Base-by-base conservation (phyloP, 2,329 filamentous ascomycete genomes). In the Calycina marina region DNA sequence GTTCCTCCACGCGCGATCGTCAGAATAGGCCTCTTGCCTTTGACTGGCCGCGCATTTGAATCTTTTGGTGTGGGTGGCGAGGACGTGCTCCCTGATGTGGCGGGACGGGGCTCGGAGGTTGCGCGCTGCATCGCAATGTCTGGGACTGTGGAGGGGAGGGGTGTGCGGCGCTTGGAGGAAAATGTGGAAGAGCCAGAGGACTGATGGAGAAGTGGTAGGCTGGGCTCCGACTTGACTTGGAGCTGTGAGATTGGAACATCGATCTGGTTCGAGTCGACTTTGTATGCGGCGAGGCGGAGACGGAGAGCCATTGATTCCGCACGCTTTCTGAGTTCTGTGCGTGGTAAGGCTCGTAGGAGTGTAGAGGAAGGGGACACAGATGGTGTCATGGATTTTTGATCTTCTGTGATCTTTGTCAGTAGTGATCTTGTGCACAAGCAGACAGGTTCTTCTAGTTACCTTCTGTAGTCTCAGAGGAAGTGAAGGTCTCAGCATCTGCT, bases 231-330 rank as follows among this genome's bases (percentile, higher is more conserved):
- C 37, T 56, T 53, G 30, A 59, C 49, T 45, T 72, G 59, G 13
- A 84, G 60, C 28, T 69, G 56, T 34, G 72, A 62, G 39, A 82
- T 64, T 1, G 77, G 74, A 16, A 80, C 63, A 36, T 68, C 59
- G 33, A 72, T 67, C 54, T 86, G 80, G 38, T 78, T 73, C 2
- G 79, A 85, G 36, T 66, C 67, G 42, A 86, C 62, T 56, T 85
- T 85, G 61, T 84, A 85, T 48, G 68, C 69, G 10, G 77, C 80
- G 13, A 84, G 66, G 16, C 69, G 64, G 11, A 86, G 67, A n/a
- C 78, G 68, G 6, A 82, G 63, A 31, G 67, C 67, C 27, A 85
- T 60, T 30, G 72, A 68, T 48, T 78, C 69, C 13, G 73, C 75
- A 55, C 69, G 67, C 66, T 79, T 31, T 14, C 39, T 34, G 15